Evolutionary conservation across 2,329 filamentous ascomycete species (phyloP).

Genomic region (Xylariaceae sp.): DNA sequence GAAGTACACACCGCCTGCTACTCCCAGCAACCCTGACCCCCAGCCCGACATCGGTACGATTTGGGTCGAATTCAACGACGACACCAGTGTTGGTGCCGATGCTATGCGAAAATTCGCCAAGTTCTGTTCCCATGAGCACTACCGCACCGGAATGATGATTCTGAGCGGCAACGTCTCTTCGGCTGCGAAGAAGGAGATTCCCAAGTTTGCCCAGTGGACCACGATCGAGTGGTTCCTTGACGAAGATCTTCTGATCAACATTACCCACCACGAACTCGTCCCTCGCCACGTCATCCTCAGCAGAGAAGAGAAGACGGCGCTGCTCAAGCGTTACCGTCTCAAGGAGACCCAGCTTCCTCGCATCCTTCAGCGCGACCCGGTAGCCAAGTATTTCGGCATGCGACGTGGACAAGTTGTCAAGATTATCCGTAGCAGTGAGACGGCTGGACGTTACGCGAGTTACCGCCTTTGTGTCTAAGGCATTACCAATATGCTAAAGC

Average conservation of each 20-base stretch:
- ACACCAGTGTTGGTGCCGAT: slow-evolving; percentile 78
- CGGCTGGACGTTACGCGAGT: slow-evolving; percentile 91
- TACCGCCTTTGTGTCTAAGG: slow-evolving; percentile 68
- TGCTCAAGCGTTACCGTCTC: slow-evolving; percentile 84
- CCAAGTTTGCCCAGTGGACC: slow-evolving; percentile 66
- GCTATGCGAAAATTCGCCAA: slow-evolving; percentile 88
- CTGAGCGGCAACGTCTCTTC: slow-evolving; percentile 76
- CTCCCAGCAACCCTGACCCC: slow-evolving; percentile 63
- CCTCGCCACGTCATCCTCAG: slow-evolving; percentile 89
- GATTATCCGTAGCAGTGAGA: slow-evolving; percentile 94
- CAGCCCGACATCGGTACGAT: slow-evolving; percentile 75
- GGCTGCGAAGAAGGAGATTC: slow-evolving; percentile 81
- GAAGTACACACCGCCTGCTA: slow-evolving; percentile 72
- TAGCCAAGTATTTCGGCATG: slow-evolving; percentile 85
- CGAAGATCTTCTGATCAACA: slow-evolving; percentile 94
- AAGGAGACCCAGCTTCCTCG: slow-evolving; percentile 97
- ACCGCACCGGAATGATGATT: slow-evolving; percentile 87
- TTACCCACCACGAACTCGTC: slow-evolving; percentile 94
- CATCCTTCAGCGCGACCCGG: slow-evolving; percentile 86
- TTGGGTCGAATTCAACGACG: slow-evolving; percentile 84
- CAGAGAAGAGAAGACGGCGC: slow-evolving; percentile 77
- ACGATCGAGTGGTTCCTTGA: slow-evolving; percentile 94
- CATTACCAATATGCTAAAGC: not conserved
- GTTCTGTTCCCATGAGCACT: slow-evolving; percentile 71
- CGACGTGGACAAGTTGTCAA: slow-evolving; percentile 94